These are phyloP conservation scores for Nectriaceae sp. DNA, from an alignment of 2,329 filamentous ascomycete genomes.

Conservation along the genomic window DNA sequence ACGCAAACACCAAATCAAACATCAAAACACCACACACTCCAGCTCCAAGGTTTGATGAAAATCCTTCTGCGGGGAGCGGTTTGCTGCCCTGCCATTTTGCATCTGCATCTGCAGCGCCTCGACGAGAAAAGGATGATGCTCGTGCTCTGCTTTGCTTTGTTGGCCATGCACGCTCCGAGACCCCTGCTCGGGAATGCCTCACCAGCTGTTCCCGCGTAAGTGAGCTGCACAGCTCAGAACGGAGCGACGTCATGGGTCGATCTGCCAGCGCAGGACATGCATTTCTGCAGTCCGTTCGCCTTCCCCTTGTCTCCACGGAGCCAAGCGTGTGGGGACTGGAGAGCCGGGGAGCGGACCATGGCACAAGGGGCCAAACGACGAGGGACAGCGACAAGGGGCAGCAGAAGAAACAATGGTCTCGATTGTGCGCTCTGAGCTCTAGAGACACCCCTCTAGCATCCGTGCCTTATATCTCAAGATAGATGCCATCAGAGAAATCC, in stretches of 20 bases:
- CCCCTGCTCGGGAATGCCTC: conserved; percentile 8
- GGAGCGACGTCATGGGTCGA: conserved; percentile 18
- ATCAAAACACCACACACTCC: too few relatives aligned
- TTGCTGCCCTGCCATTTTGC: conserved; percentile 7
- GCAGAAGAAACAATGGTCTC: not conserved
- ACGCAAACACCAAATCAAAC: conserved; percentile 8
- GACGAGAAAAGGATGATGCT: conserved; percentile 4
- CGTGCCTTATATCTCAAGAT: not conserved
- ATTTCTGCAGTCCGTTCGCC: conserved; percentile 11
- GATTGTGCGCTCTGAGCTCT: not conserved
- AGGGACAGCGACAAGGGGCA: conserved; percentile 5
- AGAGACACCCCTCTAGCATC: not conserved
- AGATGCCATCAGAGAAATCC: not conserved
- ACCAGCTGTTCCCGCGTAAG: not conserved
- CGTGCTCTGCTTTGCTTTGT: conserved; percentile 12
- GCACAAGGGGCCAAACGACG: conserved; percentile 4
- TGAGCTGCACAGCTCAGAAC: not conserved
- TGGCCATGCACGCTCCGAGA: conserved; percentile 11
- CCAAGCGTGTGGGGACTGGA: conserved; percentile 17
- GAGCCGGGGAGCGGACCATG: conserved; percentile 10
- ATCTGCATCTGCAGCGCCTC: conserved; percentile 8
- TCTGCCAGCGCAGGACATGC: conserved; percentile 4
- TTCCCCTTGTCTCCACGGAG: conserved; percentile 13
- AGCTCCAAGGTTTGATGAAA: conserved; percentile 6
- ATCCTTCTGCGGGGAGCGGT: conserved; percentile 6